A percentile compares a stretch with the other conserved stretches of the same genome.
These are phyloP conservation scores for Endotrypanum monterogeii DNA, from an alignment of 208 protist genomes.

Conservation along the genomic window DNA sequence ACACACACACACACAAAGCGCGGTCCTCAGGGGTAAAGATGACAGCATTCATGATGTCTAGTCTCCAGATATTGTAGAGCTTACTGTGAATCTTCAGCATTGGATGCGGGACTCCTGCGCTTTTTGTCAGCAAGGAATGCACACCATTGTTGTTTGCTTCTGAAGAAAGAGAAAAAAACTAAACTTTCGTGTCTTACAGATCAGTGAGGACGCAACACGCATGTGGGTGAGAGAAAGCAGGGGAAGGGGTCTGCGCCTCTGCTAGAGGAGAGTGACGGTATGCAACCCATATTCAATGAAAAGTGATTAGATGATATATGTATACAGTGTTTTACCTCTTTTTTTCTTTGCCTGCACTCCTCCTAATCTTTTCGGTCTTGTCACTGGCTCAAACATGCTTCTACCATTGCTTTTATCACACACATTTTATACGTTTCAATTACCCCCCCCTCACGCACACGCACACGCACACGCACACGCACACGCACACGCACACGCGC, in stretches of 20 bases:
- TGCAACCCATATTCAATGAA: neutral
- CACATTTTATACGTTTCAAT: neutral
- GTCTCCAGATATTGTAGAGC: neutral
- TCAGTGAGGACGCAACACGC: neutral
- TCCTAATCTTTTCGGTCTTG: neutral
- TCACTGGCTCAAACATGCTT: neutral
- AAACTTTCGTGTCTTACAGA: neutral
- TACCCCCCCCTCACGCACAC: neutral
- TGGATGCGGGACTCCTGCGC: neutral
- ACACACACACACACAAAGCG: too few relatives aligned
- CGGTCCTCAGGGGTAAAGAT: neutral
- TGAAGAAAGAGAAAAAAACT: neutral
- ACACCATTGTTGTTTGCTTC: neutral
- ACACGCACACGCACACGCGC: too few relatives aligned
- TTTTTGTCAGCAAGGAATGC: slow-evolving; percentile 1
- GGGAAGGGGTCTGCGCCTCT: neutral
- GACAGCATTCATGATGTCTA: neutral
- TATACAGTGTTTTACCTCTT: neutral
- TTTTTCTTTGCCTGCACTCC: slow-evolving; percentile 3
- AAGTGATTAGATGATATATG: neutral
- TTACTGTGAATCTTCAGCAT: slow-evolving; percentile 1
- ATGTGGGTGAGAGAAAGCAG: slow-evolving; percentile 1
- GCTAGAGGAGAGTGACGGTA: too few relatives aligned
- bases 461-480: neutral
- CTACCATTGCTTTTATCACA: neutral